phyloP scores from a whole-genome alignment of 441 rosid species.

The Populus tomentosa region DNA sequence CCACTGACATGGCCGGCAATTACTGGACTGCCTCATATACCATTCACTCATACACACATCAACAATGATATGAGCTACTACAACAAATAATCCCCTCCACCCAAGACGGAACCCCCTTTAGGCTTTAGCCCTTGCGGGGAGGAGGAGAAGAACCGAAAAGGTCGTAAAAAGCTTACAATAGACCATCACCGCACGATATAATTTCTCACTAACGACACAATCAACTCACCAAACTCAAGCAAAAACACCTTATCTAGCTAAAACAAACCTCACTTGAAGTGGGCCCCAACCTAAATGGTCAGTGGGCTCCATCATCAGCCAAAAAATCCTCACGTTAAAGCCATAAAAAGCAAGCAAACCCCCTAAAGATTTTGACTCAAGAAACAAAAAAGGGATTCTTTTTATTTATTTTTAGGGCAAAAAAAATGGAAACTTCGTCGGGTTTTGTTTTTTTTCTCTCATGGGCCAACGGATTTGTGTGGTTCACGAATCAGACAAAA shows the following conservation, averaged over 20 bases:
- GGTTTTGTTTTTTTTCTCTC: background rate
- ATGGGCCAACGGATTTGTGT: background rate
- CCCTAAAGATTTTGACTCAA: background rate
- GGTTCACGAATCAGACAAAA: conserved; percentile 12
- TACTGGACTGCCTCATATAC: background rate
- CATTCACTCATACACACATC: background rate
- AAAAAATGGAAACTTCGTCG: conserved; percentile 8
- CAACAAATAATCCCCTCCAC: background rate
- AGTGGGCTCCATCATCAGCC: conserved; percentile 14
- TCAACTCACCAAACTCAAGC: background rate
- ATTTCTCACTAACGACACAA: background rate
- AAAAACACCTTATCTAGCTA: background rate
- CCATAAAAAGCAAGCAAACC: background rate
- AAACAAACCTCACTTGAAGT: background rate
- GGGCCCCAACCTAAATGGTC: conserved; percentile 1
- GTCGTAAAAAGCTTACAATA: no score
- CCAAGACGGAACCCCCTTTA: background rate
- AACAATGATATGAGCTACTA: background rate
- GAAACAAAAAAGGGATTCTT: background rate
- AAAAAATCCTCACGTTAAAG: background rate
- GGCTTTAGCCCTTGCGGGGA: no score
- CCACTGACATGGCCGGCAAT: conserved; percentile 26
- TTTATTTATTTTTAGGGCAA: no score
- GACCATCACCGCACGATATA: conserved; percentile 14
- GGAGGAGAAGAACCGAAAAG: no score